These are phyloP conservation scores for Mrakiaceae sp. DNA, from an alignment of 1,284 basidiomycete species.

Conservation along the genomic window DNA sequence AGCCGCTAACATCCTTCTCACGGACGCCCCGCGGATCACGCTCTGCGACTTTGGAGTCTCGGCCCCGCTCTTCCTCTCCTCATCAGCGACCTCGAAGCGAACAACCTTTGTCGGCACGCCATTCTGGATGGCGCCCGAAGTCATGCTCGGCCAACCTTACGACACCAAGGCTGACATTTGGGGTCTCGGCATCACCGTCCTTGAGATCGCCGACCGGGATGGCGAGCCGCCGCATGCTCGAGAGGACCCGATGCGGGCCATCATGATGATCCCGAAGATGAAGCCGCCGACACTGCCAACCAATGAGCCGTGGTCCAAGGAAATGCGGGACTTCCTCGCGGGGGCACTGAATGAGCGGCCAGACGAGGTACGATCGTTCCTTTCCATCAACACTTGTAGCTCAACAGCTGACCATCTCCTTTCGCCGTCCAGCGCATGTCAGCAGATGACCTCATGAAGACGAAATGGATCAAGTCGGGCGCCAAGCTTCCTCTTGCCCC, in stretches of 20 bases:
- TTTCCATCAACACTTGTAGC: background rate
- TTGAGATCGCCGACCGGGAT: constrained; percentile 65
- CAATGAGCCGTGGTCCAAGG: constrained; percentile 59
- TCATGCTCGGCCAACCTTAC: constrained; percentile 78
- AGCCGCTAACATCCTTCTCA: constrained; percentile 88
- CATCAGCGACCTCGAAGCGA: constrained; percentile 75
- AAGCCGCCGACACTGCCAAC: constrained; percentile 73
- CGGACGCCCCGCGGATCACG: constrained; percentile 66
- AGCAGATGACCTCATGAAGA: constrained; percentile 79
- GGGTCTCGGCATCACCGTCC: constrained; percentile 88
- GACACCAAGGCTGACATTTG: constrained; percentile 96
- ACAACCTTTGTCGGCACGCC: constrained; percentile 93
- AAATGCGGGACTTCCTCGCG: constrained; percentile 81
- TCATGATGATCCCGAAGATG: constrained; percentile 74
- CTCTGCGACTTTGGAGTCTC: constrained; percentile 96
- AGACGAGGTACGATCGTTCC: constrained; percentile 46
- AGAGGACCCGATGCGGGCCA: constrained; percentile 72
- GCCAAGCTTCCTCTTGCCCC: constrained; percentile 56
- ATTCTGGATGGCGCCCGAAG: constrained; percentile 98
- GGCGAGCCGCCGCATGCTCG: constrained; percentile 53
- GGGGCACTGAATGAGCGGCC: constrained; percentile 77
- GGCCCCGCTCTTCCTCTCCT: constrained; percentile 52
- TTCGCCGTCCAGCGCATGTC: constrained; percentile 53
- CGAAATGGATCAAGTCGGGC: constrained; percentile 82
- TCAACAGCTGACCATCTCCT: background rate